phyloP scores from a whole-genome alignment of 1,284 basidiomycete species.

The Cryptococcus sp. region DNA sequence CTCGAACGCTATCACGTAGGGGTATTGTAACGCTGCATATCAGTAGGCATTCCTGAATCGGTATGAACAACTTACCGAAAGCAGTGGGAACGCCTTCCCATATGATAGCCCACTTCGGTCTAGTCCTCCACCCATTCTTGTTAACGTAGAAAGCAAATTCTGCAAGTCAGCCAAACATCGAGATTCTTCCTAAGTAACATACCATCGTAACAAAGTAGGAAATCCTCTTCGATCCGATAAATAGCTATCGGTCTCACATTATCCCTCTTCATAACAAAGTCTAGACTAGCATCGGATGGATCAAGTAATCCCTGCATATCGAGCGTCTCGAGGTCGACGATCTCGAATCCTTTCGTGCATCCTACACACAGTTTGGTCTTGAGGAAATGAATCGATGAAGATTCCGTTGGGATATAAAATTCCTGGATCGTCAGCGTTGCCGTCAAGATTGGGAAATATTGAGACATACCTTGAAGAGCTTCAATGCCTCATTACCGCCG shows the following conservation, averaged over 20 bases:
- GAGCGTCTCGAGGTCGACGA: constrained; percentile 93
- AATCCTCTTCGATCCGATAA: constrained; percentile 94
- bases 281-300: constrained; percentile 83
- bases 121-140: constrained; percentile 87
- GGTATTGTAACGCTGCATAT: constrained; percentile 79
- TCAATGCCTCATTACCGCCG: constrained; percentile 83
- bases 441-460: background rate
- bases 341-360: constrained; percentile 98
- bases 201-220: constrained; percentile 97
- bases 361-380: constrained; percentile 98
- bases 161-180: constrained; percentile 36
- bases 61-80: constrained; percentile 64
- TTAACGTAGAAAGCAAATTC: constrained; percentile 99
- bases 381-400: constrained; percentile 93
- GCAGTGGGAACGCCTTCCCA: constrained; percentile 95
- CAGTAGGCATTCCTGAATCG: background rate
- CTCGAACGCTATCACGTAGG: constrained; percentile 96
- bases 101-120: constrained; percentile 87
- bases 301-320: constrained; percentile 96
- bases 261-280: constrained; percentile 89
- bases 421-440: constrained; percentile 57
- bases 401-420: constrained; percentile 98
- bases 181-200: constrained; percentile 22
- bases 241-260: constrained; percentile 92
- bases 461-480: constrained; percentile 76